These are phyloP conservation scores for Brassica rapa DNA, from an alignment of 345 rosid species.

Conservation along the genomic window DNA sequence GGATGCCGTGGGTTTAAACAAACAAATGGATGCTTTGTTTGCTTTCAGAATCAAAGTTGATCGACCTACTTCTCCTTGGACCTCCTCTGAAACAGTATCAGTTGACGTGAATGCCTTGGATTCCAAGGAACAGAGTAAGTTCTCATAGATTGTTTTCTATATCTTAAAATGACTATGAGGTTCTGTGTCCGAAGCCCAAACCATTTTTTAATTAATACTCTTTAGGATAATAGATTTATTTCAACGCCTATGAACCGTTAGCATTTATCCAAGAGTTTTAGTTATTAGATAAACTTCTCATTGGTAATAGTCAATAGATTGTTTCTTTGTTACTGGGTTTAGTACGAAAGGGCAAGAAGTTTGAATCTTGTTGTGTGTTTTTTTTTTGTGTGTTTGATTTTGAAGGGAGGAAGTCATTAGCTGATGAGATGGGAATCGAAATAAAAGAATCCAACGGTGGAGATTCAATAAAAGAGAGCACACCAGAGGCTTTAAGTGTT, in stretches of 20 bases:
- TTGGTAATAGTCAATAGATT: not conserved
- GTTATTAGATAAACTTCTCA: no score
- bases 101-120: conserved; percentile 26
- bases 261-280: no score
- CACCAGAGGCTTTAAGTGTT: conserved; percentile 44
- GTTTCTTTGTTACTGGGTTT: not conserved
- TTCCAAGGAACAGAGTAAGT: conserved; percentile 24
- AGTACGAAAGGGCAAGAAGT: not conserved
- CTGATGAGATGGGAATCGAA: conserved; percentile 23
- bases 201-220: no score
- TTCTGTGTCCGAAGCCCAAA: no score
- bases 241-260: not conserved
- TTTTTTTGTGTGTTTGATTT: not conserved
- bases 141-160: not conserved
- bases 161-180: no score
- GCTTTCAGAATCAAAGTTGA: conserved; percentile 69
- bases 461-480: conserved; percentile 1
- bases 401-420: conserved; percentile 34
- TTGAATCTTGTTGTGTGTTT: not conserved
- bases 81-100: conserved; percentile 26
- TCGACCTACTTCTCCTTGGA: conserved; percentile 44
- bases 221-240: no score
- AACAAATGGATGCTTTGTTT: conserved; percentile 51
- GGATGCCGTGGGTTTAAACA: conserved; percentile 38
- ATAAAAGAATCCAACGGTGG: conserved; percentile 16